Evolutionary conservation across 129 eudicot species (phyloP).

Genomic region (Pseudognaphalium luteoalbum): DNA sequence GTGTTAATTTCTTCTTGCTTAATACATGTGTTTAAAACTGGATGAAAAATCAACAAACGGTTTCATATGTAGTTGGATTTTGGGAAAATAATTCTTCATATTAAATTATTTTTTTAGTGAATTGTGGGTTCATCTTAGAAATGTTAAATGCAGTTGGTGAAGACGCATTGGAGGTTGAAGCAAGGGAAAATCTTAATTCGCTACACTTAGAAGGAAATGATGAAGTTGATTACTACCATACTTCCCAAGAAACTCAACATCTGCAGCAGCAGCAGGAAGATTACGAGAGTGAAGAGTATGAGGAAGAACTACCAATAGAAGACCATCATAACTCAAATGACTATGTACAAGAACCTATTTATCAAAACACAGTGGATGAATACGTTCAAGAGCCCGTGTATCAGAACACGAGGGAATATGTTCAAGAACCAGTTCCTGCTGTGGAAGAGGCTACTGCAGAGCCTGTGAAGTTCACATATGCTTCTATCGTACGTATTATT

Average conservation of each 20-base stretch:
- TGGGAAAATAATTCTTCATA: neutral
- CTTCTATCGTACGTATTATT: constrained; percentile 70
- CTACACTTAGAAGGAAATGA: constrained; percentile 58
- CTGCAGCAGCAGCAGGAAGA: constrained; percentile 54
- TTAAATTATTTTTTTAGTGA: neutral
- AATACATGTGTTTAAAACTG: neutral
- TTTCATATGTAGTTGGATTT: neutral
- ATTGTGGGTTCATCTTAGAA: constrained; percentile 11
- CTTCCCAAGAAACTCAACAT: constrained; percentile 52
- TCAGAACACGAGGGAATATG: constrained; percentile 11
- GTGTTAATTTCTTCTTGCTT: neutral
- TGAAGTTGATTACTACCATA: constrained; percentile 56
- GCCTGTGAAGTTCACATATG: constrained; percentile 63
- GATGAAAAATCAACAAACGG: neutral
- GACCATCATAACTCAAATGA: constrained; percentile 44
- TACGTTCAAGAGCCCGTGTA: constrained; percentile 21
- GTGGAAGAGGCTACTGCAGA: constrained; percentile 63
- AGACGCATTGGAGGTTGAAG: constrained; percentile 37
- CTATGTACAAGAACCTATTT: constrained; percentile 28
- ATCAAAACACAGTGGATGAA: constrained; percentile 32
- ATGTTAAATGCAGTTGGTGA: constrained; percentile 26
- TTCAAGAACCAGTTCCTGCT: constrained; percentile 38
- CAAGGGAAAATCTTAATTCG: constrained; percentile 38
- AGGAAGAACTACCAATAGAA: constrained; percentile 58
- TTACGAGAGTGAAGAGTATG: constrained; percentile 45